Evolutionary conservation across 2,329 filamentous ascomycete genomes (phyloP).

Genomic region (Clonostachys rhizophaga): DNA sequence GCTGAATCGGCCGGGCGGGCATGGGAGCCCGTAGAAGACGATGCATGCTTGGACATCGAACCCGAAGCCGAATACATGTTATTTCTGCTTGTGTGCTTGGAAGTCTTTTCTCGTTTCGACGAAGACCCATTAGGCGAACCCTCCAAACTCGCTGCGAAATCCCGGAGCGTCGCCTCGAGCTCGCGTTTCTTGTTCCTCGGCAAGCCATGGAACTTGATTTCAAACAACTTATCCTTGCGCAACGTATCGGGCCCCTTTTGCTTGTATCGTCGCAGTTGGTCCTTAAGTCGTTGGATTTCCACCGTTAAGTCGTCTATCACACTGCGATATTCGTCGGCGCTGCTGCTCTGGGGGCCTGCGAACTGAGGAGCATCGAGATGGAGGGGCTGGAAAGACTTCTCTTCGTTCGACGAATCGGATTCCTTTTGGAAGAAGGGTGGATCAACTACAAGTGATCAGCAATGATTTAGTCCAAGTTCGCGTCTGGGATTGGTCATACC

Average conservation of each 20-base stretch:
- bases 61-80: slow-evolving; percentile 32
- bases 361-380: slow-evolving; percentile 18
- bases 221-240: slow-evolving; percentile 74
- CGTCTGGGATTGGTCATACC: slow-evolving; percentile 17
- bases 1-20: slow-evolving; percentile 55
- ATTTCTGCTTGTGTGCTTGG: slow-evolving; percentile 27
- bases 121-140: slow-evolving; percentile 32
- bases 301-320: slow-evolving; percentile 87
- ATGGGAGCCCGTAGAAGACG: slow-evolving; percentile 48
- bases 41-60: slow-evolving; percentile 44
- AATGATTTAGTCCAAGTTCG: not conserved
- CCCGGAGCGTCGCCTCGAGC: slow-evolving; percentile 66
- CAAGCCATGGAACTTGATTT: slow-evolving; percentile 74
- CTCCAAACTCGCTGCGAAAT: slow-evolving; percentile 63
- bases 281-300: slow-evolving; percentile 75
- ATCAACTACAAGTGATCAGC: slow-evolving; percentile 28
- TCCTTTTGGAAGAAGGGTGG: slow-evolving; percentile 52
- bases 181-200: slow-evolving; percentile 70
- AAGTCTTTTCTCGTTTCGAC: not conserved
- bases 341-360: slow-evolving; percentile 45
- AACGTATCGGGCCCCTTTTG: slow-evolving; percentile 61
- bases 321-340: slow-evolving; percentile 70
- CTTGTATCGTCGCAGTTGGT: slow-evolving; percentile 67
- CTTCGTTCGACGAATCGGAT: slow-evolving; percentile 46
- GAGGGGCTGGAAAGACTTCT: slow-evolving; percentile 17